Percentiles rank a stretch among this genome's conserved stretches.
Evolutionary conservation across 768 basidiomycete species (phyloP).

Genomic region (Tulasnella sp.): DNA sequence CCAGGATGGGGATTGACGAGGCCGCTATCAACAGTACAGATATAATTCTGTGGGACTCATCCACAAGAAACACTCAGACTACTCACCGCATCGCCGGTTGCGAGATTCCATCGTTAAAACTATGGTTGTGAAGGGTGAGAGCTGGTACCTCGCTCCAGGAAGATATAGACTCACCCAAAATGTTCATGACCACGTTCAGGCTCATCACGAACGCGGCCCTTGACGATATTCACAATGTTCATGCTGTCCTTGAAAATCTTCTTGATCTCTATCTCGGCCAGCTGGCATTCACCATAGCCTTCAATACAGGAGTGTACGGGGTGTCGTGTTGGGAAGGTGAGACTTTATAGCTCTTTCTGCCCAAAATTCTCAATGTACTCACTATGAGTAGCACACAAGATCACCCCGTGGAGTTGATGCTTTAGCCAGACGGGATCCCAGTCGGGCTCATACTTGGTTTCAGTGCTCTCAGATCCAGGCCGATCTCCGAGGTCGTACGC

Average conservation of each 20-base stretch:
- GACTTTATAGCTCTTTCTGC: no score
- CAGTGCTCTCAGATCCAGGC: neutral
- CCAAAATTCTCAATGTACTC: neutral
- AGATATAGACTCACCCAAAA: neutral
- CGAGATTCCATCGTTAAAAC: slow-evolving; percentile 12
- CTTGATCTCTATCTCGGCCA: neutral
- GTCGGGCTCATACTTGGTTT: neutral
- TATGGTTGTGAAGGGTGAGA: no score
- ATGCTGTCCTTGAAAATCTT: neutral
- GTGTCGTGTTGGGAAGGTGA: neutral
- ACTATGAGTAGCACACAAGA: slow-evolving; percentile 6
- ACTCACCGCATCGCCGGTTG: slow-evolving; percentile 5
- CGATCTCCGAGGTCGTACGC: neutral
- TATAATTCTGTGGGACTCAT: neutral
- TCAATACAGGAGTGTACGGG: neutral
- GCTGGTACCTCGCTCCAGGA: no score
- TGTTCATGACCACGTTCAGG: slow-evolving; percentile 9
- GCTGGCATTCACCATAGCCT: neutral
- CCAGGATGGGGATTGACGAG: slow-evolving; percentile 1
- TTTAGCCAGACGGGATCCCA: neutral
- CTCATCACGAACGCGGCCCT: neutral
- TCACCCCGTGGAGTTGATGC: slow-evolving; percentile 6
- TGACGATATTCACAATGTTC: neutral
- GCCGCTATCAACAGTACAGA: neutral
- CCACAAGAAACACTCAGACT: no score